Evolutionary conservation across 768 basidiomycete genomes (phyloP), one percentile per base, ranked within the genome.

Genomic region (Leccinum fibrillosum): DNA sequence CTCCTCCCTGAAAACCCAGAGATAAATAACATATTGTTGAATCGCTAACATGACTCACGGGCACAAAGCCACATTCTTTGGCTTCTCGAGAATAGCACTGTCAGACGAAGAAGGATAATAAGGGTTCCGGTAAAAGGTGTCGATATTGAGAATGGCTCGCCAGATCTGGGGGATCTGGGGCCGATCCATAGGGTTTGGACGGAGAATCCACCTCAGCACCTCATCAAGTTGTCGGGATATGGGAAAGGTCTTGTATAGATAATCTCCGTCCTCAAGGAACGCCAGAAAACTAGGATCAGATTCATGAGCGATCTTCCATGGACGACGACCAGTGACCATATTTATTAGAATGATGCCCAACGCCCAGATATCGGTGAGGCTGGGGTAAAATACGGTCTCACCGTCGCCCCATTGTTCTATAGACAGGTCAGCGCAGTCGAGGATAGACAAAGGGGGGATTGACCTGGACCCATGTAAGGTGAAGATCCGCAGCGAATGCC

Each of bases 301-400:
- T 4, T 3, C 17, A 25, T 26, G 17, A 15, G 66, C 66, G 8
- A 10, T 15, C 8, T 19, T 58, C 66, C 66, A 68, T 5, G 58
- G 66, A 37, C 54, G 59, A 53, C 51, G 65, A 17, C 86, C 86
- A 55, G 86, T 86, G 49, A 89, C 84, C 75, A 96, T 82, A 72
- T 92, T 94, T 63, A 88, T 80, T 55, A 96, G 80, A 61, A 96
- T 89, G 60, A 96, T 80, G 19, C 88, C 89, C 23, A 90, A 71
- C 8, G 88, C 79, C 89, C 89, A 90, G 58, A 89, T 79, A 62
- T 90, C 88, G 5, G 55, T 76, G 39, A 74, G 67, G 45, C 63
- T 59, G 4, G 69, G 62, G 21, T 61, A 70, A 21, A 61, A 70
- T 56, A 78, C 67, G 55, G 77, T 65, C 32, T 80, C 77, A 50